Base-by-base conservation (phyloP, 2,329 filamentous ascomycete genomes). In the Biscogniauxia marginata region DNA sequence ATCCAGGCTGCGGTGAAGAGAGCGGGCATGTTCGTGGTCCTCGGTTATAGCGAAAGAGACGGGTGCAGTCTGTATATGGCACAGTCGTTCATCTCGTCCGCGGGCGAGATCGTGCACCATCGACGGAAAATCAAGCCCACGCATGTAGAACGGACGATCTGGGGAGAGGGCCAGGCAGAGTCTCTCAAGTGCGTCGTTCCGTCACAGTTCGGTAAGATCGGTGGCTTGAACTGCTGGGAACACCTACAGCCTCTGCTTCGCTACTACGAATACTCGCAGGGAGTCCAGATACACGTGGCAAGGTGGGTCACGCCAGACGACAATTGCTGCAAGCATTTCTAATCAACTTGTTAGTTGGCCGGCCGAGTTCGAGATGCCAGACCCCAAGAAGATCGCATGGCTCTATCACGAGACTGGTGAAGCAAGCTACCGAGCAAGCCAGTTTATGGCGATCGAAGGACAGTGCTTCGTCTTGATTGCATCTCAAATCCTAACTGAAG, bases 221-320 rank as follows among this genome's bases (percentile, higher is more conserved):
- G 82, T 0, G 77, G 77, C 3, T 70, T 84, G 22, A 82, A 81
- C 61, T 84, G 81, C 69, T 84, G 79, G 79, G 80, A 84, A 63
- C 79, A 85, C 58, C 78, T 81, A 66, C 82, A 81, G 66, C 81
- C 76, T 5, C 77, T 80, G 65, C 71, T 77, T 62, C 66, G 69
- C 44, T 71, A 71, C 57, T 71, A 71, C 55, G 69, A 71, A 46
- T 71, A 71, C 58, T 70, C 69, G 18, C 69, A 71, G 54, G 69
- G 69, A 47, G 69, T 70, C 30, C 69, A 71, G 53, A 71, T 71
- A 58, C 69, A 71, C 59, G 65, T 71, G 21, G 68, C 69, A 50
- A 69, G 67, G 67, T 66, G 49, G 57, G 53, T 46, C 24, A 25
- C 34, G 25, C 34, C 44, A 46, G 30, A 22, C 18, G 47, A 11